Evolutionary conservation across 2,329 filamentous ascomycete genomes (phyloP), one percentile per base, ranked within the genome.

Genomic region (Aureobasidium subglaciale): DNA sequence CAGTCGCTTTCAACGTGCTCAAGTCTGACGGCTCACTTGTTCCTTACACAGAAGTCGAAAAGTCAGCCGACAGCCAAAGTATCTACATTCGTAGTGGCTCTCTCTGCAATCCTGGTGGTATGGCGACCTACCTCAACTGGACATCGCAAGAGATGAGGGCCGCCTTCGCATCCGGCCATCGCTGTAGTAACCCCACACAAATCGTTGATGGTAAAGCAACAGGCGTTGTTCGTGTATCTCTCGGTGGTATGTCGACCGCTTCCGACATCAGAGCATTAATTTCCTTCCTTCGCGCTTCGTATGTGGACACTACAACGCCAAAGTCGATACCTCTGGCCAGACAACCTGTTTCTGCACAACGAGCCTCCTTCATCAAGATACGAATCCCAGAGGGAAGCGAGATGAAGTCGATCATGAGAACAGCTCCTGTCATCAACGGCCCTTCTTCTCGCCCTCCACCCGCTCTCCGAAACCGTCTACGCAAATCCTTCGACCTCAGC

Each of bases 31-130:
- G 88, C 0, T 79, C 80, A 25, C 96, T 89, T 86, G 69, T 93
- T 50, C 88, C 88, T 61, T 85, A 91, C 59, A 78, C 82, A 13
- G 91, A 97, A 66, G 84, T 97, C 16, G 91, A 97, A 67, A 95
- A 92, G 68, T 75, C 96, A 20, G 87, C 90, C 6, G 78, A 81
- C 2, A 75, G 96, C 18, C 88, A 86, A 61, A 81, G 83, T 46
- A 87, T 97, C 38, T 89, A 96, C 64, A 73, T 97, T 16, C 83
- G 93, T 34, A 96, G 90, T 1, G 93, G 93, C 5, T 87, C 90
- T 0, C 76, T 96, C 1, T 99, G 93, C 71, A 96, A 96, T 63
- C 92, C 93, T 1, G 93, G 91, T 9, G 90, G 90, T 1, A 81
- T 95, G 57, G 86, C 90, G 13, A 77, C 78, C 1, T 82, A 84